Conservation (phyloP, 345 rosid genomes). For the Camelina hispida region DNA sequence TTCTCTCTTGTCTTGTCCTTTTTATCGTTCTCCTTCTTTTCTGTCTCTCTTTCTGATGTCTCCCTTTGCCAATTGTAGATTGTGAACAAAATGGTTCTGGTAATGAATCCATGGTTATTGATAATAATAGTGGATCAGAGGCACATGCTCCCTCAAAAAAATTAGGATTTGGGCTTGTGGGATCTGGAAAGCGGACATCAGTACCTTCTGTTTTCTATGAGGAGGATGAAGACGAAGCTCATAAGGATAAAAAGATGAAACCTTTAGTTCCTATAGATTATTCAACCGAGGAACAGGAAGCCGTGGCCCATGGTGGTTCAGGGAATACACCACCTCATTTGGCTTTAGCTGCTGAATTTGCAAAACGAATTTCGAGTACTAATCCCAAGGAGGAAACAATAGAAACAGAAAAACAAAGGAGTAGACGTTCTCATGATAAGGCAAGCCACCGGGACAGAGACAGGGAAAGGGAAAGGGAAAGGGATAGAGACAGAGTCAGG, state of each 20-base stretch:
- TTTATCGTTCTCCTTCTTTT: not conserved
- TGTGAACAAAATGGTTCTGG: constrained; percentile 60
- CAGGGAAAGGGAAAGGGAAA: constrained; percentile 51
- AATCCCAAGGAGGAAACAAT: constrained; percentile 72
- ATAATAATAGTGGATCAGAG: constrained; percentile 56
- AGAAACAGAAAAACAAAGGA: constrained; percentile 78
- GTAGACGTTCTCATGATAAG: constrained; percentile 74
- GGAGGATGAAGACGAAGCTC: constrained; percentile 93
- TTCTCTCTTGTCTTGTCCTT: constrained; percentile 6
- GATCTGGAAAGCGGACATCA: constrained; percentile 86
- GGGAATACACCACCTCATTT: constrained; percentile 76
- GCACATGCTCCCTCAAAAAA: constrained; percentile 68
- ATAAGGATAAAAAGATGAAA: constrained; percentile 87
- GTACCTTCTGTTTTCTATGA: constrained; percentile 94
- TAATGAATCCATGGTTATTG: constrained; percentile 50
- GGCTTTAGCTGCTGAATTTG: constrained; percentile 95
- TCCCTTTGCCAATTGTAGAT: constrained; percentile 50
- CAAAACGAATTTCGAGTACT: constrained; percentile 77
- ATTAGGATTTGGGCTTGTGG: constrained; percentile 95
- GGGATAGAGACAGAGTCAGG: constrained; percentile 62
- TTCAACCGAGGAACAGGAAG: constrained; percentile 89
- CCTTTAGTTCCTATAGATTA: constrained; percentile 98
- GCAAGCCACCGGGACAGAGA: constrained; percentile 71
- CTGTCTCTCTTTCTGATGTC: constrained; percentile 22
- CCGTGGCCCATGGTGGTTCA: constrained; percentile 62